phyloP scores from a whole-genome alignment of 768 basidiomycete species.

The Amanita inopinata region DNA sequence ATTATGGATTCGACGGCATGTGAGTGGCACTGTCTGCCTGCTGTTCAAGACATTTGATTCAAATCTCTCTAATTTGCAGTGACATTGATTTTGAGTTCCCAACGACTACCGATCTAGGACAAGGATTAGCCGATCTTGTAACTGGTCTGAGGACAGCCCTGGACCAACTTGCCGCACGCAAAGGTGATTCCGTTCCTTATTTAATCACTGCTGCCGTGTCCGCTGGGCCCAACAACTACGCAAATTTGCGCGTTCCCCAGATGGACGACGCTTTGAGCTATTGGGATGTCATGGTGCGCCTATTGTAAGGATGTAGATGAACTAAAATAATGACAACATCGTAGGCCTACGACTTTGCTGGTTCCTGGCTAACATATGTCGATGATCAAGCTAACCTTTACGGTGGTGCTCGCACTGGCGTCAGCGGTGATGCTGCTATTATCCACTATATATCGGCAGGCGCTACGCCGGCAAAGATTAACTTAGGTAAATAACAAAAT shows the following conservation, averaged over 20 bases:
- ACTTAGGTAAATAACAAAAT: slow-evolving; percentile 35
- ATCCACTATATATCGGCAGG: slow-evolving; percentile 51
- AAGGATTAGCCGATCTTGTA: slow-evolving; percentile 57
- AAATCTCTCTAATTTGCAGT: slow-evolving; percentile 21
- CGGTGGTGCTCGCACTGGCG: slow-evolving; percentile 48
- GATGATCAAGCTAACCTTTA: slow-evolving; percentile 59
- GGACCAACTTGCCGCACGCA: slow-evolving; percentile 41
- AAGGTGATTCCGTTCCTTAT: slow-evolving; percentile 55
- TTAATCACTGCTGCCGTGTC: slow-evolving; percentile 54
- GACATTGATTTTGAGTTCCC: slow-evolving; percentile 81
- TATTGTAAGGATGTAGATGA: neutral
- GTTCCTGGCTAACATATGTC: slow-evolving; percentile 60
- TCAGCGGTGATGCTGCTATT: slow-evolving; percentile 61
- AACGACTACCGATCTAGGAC: slow-evolving; percentile 42
- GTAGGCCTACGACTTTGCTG: slow-evolving; percentile 69
- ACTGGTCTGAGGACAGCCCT: slow-evolving; percentile 56
- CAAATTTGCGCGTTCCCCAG: slow-evolving; percentile 44
- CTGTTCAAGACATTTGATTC: slow-evolving; percentile 1
- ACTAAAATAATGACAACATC: neutral
- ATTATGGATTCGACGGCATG: slow-evolving; percentile 80
- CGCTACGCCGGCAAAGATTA: slow-evolving; percentile 56
- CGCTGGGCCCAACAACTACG: slow-evolving; percentile 52
- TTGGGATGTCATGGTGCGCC: slow-evolving; percentile 73
- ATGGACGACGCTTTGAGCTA: slow-evolving; percentile 60
- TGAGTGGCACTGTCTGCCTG: slow-evolving; percentile 23